A percentile compares a stretch with the other conserved stretches of the same genome.
phyloP scores from a whole-genome alignment of 2,329 filamentous ascomycete species.

The Ascocoryne sarcoides region DNA sequence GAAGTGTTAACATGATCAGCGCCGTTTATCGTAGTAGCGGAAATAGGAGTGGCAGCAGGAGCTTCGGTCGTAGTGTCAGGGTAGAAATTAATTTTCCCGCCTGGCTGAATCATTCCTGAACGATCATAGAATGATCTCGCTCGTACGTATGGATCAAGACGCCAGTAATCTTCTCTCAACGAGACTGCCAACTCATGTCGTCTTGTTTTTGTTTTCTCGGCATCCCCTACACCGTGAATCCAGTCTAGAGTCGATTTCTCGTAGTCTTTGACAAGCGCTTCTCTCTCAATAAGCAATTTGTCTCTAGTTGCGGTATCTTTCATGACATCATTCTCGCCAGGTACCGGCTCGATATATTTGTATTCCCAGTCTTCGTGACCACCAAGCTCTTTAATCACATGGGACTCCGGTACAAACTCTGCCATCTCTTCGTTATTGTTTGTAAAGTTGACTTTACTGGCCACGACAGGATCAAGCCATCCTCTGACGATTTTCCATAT shows the following conservation, averaged over 20 bases:
- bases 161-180: slow-evolving; percentile 75
- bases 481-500: slow-evolving; percentile 93
- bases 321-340: slow-evolving; percentile 71
- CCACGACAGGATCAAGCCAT: slow-evolving; percentile 96
- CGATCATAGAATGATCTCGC: slow-evolving; percentile 82
- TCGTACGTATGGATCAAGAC: slow-evolving; percentile 76
- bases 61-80: slow-evolving; percentile 25
- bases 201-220: slow-evolving; percentile 42
- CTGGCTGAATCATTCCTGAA: slow-evolving; percentile 57
- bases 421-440: slow-evolving; percentile 72
- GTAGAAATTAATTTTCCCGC: slow-evolving; percentile 67
- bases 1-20: slow-evolving; percentile 17
- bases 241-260: slow-evolving; percentile 69
- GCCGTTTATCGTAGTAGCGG: slow-evolving; percentile 7
- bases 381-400: slow-evolving; percentile 75
- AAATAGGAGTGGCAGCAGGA: slow-evolving; percentile 1
- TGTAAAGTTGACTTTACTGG: slow-evolving; percentile 87
- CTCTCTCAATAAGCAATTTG: slow-evolving; percentile 53
- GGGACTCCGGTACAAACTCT: slow-evolving; percentile 60
- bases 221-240: slow-evolving; percentile 43
- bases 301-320: slow-evolving; percentile 55
- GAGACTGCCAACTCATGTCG: slow-evolving; percentile 53
- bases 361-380: slow-evolving; percentile 83
- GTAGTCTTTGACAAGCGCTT: slow-evolving; percentile 59
- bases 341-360: slow-evolving; percentile 65